These are phyloP conservation scores for Diplodia scrobiculata DNA, from an alignment of 2,329 filamentous ascomycete genomes.

Conservation along the genomic window DNA sequence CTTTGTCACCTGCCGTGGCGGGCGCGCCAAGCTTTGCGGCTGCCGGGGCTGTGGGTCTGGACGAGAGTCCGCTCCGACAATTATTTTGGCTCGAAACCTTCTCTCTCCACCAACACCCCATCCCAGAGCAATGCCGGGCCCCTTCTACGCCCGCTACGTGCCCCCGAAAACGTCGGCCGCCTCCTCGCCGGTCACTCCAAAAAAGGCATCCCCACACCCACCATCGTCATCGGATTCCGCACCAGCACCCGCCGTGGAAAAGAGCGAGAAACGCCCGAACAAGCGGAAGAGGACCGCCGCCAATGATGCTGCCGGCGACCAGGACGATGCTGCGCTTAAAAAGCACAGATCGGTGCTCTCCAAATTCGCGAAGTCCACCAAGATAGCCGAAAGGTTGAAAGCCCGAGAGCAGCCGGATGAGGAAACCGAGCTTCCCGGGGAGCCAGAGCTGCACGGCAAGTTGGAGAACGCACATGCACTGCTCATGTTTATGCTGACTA, in stretches of 20 bases:
- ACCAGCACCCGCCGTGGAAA: slow-evolving; percentile 32
- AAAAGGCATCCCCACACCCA: slow-evolving; percentile 30
- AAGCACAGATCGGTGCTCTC: slow-evolving; percentile 47
- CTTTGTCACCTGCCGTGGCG: too few species aligned
- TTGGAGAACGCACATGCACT: background rate
- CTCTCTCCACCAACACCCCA: background rate
- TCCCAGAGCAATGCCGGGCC: slow-evolving; percentile 48
- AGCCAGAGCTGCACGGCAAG: slow-evolving; percentile 56
- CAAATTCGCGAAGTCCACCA: slow-evolving; percentile 50
- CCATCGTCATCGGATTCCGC: slow-evolving; percentile 11
- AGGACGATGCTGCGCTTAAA: slow-evolving; percentile 38
- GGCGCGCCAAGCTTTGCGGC: slow-evolving; percentile 16
- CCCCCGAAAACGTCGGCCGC: slow-evolving; percentile 41
- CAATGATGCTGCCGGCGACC: slow-evolving; percentile 36
- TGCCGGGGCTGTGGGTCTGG: slow-evolving; percentile 1
- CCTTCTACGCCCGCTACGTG: slow-evolving; percentile 53
- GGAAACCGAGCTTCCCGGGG: slow-evolving; percentile 33
- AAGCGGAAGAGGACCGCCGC: slow-evolving; percentile 40
- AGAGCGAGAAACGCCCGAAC: slow-evolving; percentile 45
- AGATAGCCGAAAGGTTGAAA: slow-evolving; percentile 33
- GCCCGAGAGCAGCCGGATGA: slow-evolving; percentile 30
- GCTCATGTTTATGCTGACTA: background rate
- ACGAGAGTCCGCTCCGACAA: slow-evolving; percentile 27
- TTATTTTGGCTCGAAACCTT: slow-evolving; percentile 11
- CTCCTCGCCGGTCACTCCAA: slow-evolving; percentile 17